Evolutionary conservation across 805 yeast species (phyloP).

Genomic region (Teunomyces aglyptinius): DNA sequence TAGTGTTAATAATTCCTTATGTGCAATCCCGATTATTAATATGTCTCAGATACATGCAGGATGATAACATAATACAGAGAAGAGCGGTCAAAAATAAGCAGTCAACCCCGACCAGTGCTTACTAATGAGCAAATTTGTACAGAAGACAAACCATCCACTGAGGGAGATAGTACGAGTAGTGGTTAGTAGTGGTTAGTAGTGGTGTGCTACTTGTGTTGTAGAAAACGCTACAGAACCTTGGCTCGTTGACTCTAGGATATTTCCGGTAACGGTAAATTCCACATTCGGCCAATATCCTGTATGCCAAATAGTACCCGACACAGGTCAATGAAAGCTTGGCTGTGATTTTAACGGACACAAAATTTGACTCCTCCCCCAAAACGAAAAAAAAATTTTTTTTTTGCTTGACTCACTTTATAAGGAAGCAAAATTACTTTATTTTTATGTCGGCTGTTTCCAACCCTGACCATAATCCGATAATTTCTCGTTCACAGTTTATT

Average conservation of each 20-base stretch:
- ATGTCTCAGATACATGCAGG: neutral
- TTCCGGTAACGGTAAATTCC: neutral
- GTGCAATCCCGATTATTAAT: neutral
- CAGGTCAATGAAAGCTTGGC: neutral
- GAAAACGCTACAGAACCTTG: too few species aligned
- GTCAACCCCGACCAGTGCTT: neutral
- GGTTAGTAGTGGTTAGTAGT: too few species aligned
- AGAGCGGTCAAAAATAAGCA: neutral
- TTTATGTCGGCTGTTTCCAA: neutral
- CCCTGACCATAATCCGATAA: neutral
- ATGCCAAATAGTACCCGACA: conserved; percentile 2
- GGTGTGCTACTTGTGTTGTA: too few species aligned
- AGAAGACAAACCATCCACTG: too few species aligned
- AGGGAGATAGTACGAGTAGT: too few species aligned
- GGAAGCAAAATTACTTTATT: neutral
- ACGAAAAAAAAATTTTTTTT: neutral
- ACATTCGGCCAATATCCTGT: neutral
- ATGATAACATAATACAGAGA: too few species aligned
- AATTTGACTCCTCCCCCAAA: neutral
- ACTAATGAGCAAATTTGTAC: too few species aligned
- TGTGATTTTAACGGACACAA: neutral
- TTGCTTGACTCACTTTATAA: conserved; percentile 2
- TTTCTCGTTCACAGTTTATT: neutral
- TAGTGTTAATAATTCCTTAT: neutral
- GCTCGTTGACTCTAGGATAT: too few species aligned